Evolutionary conservation across 768 basidiomycete species (phyloP), one percentile per base, ranked within the genome.

Genomic region (Glaciozyma antarctica): DNA sequence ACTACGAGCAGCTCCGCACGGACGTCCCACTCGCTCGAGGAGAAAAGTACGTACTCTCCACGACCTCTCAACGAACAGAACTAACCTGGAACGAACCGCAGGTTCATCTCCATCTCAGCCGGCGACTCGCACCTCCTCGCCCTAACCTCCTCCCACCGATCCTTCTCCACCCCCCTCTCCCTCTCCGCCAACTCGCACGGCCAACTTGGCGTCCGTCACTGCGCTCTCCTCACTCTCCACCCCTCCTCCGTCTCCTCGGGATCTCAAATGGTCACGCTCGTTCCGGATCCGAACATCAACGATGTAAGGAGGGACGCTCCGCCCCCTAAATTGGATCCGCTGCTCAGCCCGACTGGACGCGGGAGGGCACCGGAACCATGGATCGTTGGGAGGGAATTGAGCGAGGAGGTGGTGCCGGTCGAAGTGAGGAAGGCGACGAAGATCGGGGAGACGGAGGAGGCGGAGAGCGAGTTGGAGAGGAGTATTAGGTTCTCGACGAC

Each of bases 201-300:
- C 1, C 92, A 95, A 74, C 83, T 97, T 12, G 92, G 91, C 10
- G 81, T 88, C 70, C 83, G 85, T 34, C 83, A 83, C 66, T 81
- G 86, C 57, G 78, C 83, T 58, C 79, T 87, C 3, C 53, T 64
- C 30, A 51, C 64, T 0, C 62, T 44, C 0, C 68, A 69, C 30
- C 59, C 62, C 15, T 43, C 59, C 26, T 54, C 62, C 49, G 28
- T 64, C 60, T 17, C 54, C 58, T 7, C 34, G 57, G 44, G 59
- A 75, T 76, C 43, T 71, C 78, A 28, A 19, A 44, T 52, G 2
- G 65, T 58, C 49, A 56, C 28, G 60, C 68, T 65, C 70, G 69
- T 32, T n/a, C 72, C 54, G 9, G 67, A 60, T 51, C 56, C 65
- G 34, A 51, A 55, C 10, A 41, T 67, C 26, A 70, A 70, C 60